These are phyloP conservation scores for Fusarium brachygibbosum DNA, from an alignment of 2,329 filamentous ascomycete species.

Conservation along the genomic window DNA sequence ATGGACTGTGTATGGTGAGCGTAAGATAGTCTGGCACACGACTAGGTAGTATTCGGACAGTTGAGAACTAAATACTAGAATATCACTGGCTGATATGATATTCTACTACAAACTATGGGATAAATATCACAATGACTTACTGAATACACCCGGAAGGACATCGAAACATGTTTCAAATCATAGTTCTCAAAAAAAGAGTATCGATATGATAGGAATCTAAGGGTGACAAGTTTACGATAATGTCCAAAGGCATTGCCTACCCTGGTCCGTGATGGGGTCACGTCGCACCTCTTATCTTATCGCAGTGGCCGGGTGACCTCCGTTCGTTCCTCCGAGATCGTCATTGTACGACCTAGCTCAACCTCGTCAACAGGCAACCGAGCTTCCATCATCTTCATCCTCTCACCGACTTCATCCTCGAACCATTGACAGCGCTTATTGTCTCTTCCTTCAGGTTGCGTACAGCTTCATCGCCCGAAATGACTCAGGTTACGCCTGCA, in stretches of 20 bases:
- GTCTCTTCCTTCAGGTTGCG: constrained; percentile 17
- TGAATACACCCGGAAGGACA: not conserved
- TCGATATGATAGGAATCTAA: not conserved
- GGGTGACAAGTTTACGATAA: not conserved
- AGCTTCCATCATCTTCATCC: constrained; percentile 13
- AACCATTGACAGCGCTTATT: not conserved
- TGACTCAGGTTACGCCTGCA: constrained; percentile 62
- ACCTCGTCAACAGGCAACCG: constrained; percentile 21
- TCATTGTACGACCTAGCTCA: constrained; percentile 28
- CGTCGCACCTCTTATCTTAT: constrained; percentile 37
- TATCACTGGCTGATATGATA: not conserved
- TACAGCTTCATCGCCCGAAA: constrained; percentile 42
- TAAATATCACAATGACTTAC: not conserved
- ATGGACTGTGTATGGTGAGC: not conserved
- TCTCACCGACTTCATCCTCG: constrained; percentile 7
- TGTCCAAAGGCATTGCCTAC: not conserved
- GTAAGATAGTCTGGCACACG: not conserved
- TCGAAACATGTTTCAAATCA: too few species aligned
- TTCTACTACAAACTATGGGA: not conserved
- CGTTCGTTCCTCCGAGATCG: constrained; percentile 32
- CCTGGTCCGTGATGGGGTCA: constrained; percentile 19
- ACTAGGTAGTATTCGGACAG: not conserved
- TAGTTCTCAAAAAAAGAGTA: too few species aligned
- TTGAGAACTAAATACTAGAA: not conserved
- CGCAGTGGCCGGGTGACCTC: constrained; percentile 40